A percentile compares a stretch with the other conserved stretches of the same genome.
Evolutionary conservation across 176 grass and related monocot genomes (phyloP).

Genomic region (Aegilops speltoides): DNA sequence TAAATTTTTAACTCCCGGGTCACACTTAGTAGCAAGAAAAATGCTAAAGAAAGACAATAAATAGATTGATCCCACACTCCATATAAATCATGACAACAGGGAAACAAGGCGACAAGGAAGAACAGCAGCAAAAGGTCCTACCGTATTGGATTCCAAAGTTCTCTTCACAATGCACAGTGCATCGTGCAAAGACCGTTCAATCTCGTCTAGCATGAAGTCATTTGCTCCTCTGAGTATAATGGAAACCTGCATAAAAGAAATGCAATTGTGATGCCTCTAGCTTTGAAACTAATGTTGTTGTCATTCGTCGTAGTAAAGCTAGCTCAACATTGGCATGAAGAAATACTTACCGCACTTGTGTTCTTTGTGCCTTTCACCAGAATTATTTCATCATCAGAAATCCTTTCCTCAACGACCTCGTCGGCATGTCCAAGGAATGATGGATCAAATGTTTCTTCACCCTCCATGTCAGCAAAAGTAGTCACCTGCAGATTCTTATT

Average conservation of each 20-base stretch:
- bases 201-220: slow-evolving; percentile 93
- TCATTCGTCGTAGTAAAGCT: background rate
- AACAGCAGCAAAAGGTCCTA: slow-evolving; percentile 30
- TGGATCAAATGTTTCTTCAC: slow-evolving; percentile 88
- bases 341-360: slow-evolving; percentile 68
- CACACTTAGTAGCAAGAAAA: too few species aligned
- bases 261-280: background rate
- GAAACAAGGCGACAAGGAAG: background rate
- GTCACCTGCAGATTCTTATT: slow-evolving; percentile 45
- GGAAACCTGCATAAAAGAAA: slow-evolving; percentile 54
- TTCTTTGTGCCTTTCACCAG: slow-evolving; percentile 90
- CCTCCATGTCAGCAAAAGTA: slow-evolving; percentile 98
- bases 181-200: slow-evolving; percentile 89
- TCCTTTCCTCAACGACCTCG: slow-evolving; percentile 87
- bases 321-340: slow-evolving; percentile 1
- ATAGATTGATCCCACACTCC: too few species aligned
- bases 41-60: too few species aligned
- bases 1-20: too few species aligned
- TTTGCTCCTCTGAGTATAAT: slow-evolving; percentile 95
- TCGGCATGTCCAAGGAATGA: slow-evolving; percentile 80
- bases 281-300: background rate
- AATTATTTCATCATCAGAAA: slow-evolving; percentile 89
- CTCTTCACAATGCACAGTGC: slow-evolving; percentile 91
- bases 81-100: background rate
- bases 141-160: slow-evolving; percentile 82